A percentile compares a stretch with the other conserved stretches of the same genome.
These are phyloP conservation scores for Closterium sp. DNA, from an alignment of 139 green algal species.

Conservation along the genomic window DNA sequence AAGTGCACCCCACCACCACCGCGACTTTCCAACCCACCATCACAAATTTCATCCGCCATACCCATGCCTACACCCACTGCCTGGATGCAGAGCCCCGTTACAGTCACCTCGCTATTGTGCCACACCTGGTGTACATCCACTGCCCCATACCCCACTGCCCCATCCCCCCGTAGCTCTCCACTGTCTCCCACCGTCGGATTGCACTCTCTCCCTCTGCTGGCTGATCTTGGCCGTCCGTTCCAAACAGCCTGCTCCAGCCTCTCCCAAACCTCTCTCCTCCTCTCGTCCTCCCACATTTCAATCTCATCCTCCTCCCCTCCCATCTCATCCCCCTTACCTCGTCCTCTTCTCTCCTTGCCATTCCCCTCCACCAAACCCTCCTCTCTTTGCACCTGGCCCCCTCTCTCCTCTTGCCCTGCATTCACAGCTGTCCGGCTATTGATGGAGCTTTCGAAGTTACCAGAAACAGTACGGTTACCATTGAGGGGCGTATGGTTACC, in stretches of 20 bases:
- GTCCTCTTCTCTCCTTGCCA: background rate
- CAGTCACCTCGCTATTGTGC: background rate
- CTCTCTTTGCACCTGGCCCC: background rate
- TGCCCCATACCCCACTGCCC: background rate
- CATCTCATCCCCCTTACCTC: background rate
- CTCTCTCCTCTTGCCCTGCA: background rate
- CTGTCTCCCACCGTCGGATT: background rate
- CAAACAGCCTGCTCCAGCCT: background rate
- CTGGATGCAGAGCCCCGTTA: background rate
- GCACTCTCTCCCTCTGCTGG: background rate
- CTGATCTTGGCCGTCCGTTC: background rate
- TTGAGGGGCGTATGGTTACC: too few species aligned
- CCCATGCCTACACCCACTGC: background rate
- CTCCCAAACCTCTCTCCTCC: background rate
- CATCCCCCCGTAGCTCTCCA: background rate
- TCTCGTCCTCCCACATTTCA: background rate
- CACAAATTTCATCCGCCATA: too few species aligned
- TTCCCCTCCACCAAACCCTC: background rate
- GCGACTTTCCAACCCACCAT: too few species aligned
- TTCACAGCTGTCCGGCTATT: background rate
- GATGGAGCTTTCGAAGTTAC: too few species aligned
- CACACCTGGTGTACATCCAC: background rate
- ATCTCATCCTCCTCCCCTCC: background rate
- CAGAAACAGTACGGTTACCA: too few species aligned
- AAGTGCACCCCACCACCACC: background rate